Conservation (phyloP, 2,329 filamentous ascomycete species). For the Aureobasidium sp. region DNA sequence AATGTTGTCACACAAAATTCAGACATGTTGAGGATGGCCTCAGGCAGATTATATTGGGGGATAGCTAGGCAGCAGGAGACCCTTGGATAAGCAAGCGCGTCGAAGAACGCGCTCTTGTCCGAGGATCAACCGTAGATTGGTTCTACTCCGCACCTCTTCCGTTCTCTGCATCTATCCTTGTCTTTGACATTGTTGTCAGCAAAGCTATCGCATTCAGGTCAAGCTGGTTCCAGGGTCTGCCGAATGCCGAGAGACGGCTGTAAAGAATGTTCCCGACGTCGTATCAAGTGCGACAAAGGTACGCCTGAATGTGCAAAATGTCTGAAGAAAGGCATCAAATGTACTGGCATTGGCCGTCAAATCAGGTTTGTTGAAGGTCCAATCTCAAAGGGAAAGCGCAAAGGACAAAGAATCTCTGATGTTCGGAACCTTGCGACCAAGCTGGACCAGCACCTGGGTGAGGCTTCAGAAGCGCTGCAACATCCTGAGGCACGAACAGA, state of each 20-base stretch:
- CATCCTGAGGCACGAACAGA: background rate
- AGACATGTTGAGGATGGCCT: background rate
- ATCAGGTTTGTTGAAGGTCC: slow-evolving; percentile 32
- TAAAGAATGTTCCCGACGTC: slow-evolving; percentile 33
- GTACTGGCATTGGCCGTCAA: slow-evolving; percentile 33
- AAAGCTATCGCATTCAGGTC: background rate
- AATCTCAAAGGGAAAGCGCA: slow-evolving; percentile 22
- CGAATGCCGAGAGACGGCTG: slow-evolving; percentile 26
- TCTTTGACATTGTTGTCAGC: background rate
- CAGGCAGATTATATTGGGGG: background rate
- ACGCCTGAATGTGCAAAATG: slow-evolving; percentile 37
- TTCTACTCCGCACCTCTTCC: background rate
- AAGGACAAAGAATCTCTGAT: slow-evolving; percentile 20
- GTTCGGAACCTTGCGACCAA: background rate
- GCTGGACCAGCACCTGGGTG: background rate
- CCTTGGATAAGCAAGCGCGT: background rate
- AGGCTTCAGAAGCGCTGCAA: background rate
- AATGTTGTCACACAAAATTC: background rate
- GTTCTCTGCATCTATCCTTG: background rate
- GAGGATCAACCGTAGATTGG: background rate
- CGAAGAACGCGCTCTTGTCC: background rate
- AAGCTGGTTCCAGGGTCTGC: background rate
- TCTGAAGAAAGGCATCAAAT: slow-evolving; percentile 32
- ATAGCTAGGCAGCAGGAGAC: background rate
- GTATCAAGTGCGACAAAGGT: slow-evolving; percentile 36